phyloP scores from a whole-genome alignment of 257 asterid species.

The Coffea eugenioides region DNA sequence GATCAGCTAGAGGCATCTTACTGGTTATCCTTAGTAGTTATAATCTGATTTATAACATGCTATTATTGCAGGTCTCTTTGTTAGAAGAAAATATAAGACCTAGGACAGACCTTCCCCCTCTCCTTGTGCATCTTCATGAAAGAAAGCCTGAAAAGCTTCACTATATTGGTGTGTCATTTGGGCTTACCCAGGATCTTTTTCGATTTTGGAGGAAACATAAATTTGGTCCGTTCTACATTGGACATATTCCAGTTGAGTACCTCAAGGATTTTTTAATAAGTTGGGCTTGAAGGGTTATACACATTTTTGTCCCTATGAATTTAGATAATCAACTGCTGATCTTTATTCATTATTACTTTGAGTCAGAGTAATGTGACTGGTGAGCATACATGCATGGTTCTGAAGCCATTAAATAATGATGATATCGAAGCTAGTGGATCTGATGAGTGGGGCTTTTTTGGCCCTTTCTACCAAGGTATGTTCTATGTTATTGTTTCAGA shows the following conservation, averaged over 20 bases:
- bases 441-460: conserved; percentile 65
- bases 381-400: conserved; percentile 87
- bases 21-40: background rate
- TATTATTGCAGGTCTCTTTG: conserved; percentile 63
- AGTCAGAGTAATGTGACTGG: conserved; percentile 76
- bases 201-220: conserved; percentile 92
- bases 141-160: conserved; percentile 88
- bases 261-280: background rate
- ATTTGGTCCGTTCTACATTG: conserved; percentile 86
- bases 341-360: conserved; percentile 24
- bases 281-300: conserved; percentile 2
- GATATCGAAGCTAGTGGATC: conserved; percentile 65
- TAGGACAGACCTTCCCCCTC: conserved; percentile 74
- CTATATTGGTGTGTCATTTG: conserved; percentile 91
- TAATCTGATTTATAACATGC: conserved; percentile 8
- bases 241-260: conserved; percentile 65
- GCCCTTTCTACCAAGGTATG: conserved; percentile 68
- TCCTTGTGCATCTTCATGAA: conserved; percentile 82
- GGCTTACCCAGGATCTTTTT: conserved; percentile 84
- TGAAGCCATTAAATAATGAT: conserved; percentile 72
- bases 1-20: background rate
- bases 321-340: conserved; percentile 17
- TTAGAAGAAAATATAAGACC: conserved; percentile 81
- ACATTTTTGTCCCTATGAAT: conserved; percentile 2
- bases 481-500: background rate